These are phyloP conservation scores for Leccinellum albellum DNA, from an alignment of 768 basidiomycete genomes.

Conservation along the genomic window DNA sequence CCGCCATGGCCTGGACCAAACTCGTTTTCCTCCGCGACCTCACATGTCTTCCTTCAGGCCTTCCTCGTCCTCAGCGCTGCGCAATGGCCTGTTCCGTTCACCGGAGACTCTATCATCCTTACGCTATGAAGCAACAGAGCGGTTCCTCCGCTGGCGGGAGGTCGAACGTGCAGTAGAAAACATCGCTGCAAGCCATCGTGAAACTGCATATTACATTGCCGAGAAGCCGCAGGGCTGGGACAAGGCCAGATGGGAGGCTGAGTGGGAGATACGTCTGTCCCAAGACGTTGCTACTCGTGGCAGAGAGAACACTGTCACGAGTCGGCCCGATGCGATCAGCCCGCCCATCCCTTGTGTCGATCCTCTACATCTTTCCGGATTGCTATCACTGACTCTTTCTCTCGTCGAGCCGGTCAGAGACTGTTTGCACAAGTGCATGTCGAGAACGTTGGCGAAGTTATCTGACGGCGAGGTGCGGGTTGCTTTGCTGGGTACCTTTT, in stretches of 20 bases:
- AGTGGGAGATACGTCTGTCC: slow-evolving; percentile 61
- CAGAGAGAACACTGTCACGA: slow-evolving; percentile 37
- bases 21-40: slow-evolving; percentile 27
- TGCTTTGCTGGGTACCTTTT: slow-evolving; percentile 40
- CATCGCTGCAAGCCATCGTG: slow-evolving; percentile 34
- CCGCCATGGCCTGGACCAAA: slow-evolving; percentile 37
- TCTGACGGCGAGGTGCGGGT: slow-evolving; percentile 29
- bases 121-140: slow-evolving; percentile 61
- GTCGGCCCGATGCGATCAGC: slow-evolving; percentile 11
- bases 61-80: slow-evolving; percentile 46
- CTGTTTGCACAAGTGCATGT: slow-evolving; percentile 23
- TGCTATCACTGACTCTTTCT: slow-evolving; percentile 59
- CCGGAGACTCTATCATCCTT: slow-evolving; percentile 57
- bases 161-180: slow-evolving; percentile 54
- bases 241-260: slow-evolving; percentile 62
- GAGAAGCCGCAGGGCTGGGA: slow-evolving; percentile 42
- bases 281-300: slow-evolving; percentile 53
- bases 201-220: slow-evolving; percentile 17
- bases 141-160: slow-evolving; percentile 71
- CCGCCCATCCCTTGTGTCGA: slow-evolving; percentile 42
- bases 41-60: slow-evolving; percentile 58
- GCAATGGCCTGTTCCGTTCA: slow-evolving; percentile 58
- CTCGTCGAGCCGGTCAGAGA: slow-evolving; percentile 46
- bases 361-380: slow-evolving; percentile 63
- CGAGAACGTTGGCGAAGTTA: slow-evolving; percentile 22